Conservation (phyloP, 495 filamentous ascomycete genomes). For the Hypoxylon perforatum region DNA sequence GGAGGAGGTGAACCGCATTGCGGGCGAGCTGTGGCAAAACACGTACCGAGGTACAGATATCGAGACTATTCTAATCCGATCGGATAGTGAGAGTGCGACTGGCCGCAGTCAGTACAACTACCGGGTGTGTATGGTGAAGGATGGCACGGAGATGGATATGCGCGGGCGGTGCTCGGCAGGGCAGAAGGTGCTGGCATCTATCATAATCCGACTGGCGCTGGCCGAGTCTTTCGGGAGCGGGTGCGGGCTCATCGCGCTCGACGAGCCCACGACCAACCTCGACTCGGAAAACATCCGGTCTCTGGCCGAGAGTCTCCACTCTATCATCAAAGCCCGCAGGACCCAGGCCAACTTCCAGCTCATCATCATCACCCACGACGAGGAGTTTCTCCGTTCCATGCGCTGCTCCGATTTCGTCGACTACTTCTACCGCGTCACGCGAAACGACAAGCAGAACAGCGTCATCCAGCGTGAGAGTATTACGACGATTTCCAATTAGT, state of each 20-base stretch:
- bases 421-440: constrained; percentile 84
- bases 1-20: constrained; percentile 96
- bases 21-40: constrained; percentile 93
- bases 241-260: constrained; percentile 95
- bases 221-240: constrained; percentile 97
- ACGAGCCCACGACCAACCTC: constrained; percentile 98
- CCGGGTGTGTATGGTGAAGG: constrained; percentile 97
- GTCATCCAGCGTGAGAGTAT: constrained; percentile 80
- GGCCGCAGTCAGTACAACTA: constrained; percentile 94
- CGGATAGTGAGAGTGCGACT: constrained; percentile 79
- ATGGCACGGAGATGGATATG: constrained; percentile 99
- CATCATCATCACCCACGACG: constrained; percentile 98
- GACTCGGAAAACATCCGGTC: constrained; percentile 93
- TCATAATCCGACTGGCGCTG: constrained; percentile 96
- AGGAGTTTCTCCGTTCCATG: constrained; percentile 95
- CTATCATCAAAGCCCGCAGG: constrained; percentile 86
- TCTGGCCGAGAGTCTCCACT: constrained; percentile 83
- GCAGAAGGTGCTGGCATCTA: constrained; percentile 94
- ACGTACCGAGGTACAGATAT: constrained; percentile 98
- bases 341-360: constrained; percentile 95
- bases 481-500: constrained; percentile 61
- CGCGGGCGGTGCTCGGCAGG: constrained; percentile 95
- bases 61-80: constrained; percentile 93
- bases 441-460: constrained; percentile 88
- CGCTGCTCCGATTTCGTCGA: constrained; percentile 94